phyloP scores from a whole-genome alignment of 2,329 filamentous ascomycete genomes.

The Periconia macrospinosa region DNA sequence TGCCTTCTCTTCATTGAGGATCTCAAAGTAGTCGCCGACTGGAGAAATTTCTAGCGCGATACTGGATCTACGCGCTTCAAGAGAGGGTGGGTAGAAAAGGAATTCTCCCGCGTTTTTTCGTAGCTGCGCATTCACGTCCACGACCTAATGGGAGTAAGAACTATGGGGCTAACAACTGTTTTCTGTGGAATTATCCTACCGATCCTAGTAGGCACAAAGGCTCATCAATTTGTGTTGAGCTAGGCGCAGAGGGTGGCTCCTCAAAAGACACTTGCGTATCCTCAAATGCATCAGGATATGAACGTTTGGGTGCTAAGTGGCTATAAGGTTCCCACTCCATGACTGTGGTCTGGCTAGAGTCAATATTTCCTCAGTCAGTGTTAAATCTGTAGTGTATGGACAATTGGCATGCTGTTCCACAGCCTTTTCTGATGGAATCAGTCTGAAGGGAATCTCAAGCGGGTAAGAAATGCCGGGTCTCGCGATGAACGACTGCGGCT shows the following conservation, averaged over 20 bases:
- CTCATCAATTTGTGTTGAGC: background rate
- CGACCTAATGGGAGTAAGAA: background rate
- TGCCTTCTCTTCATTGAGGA: background rate
- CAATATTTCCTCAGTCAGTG: background rate
- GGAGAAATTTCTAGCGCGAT: background rate
- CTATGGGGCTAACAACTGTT: no score
- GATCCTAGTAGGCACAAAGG: conserved; percentile 2
- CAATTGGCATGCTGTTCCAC: no score
- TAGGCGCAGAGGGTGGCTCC: background rate
- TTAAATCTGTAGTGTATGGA: no score
- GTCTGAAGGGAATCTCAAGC: no score
- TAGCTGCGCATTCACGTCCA: conserved; percentile 7
- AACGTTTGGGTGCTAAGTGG: background rate
- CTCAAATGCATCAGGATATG: conserved; percentile 3
- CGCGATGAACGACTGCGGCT: no score
- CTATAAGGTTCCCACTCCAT: background rate
- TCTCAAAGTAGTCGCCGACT: conserved; percentile 7
- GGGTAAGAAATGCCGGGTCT: no score
- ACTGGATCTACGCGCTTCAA: background rate
- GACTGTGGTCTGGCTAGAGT: background rate
- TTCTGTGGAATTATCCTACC: background rate
- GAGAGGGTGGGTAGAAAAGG: background rate
- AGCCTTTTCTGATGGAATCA: no score
- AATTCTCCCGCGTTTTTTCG: background rate
- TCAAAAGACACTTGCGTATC: background rate